A percentile compares a stretch with the other conserved stretches of the same genome.
phyloP scores from a whole-genome alignment of 2,329 filamentous ascomycete genomes.

The Xylaria sp. region DNA sequence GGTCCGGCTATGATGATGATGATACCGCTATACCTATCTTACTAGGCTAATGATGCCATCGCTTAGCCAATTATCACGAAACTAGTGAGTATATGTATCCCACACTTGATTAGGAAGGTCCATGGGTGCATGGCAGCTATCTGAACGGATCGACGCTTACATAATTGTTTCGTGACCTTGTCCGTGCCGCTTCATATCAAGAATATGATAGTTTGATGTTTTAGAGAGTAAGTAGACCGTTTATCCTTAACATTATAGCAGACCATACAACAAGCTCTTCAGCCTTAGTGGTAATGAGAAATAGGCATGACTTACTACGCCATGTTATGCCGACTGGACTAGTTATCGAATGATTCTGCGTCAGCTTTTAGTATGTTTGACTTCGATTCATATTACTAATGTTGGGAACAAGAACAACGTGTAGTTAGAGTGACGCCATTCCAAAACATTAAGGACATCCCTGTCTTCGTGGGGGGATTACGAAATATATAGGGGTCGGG shows the following conservation, averaged over 20 bases:
- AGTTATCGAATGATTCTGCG: background rate
- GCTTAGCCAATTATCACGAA: background rate
- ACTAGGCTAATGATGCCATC: constrained; percentile 11
- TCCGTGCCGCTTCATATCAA: background rate
- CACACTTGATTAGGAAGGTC: constrained; percentile 29
- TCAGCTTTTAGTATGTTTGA: background rate
- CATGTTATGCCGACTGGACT: background rate
- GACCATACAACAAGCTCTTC: background rate
- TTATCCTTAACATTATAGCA: background rate
- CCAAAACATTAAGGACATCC: too few relatives aligned
- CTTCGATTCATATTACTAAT: too few relatives aligned
- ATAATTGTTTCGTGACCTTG: background rate
- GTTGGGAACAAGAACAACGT: too few relatives aligned
- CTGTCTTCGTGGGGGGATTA: too few relatives aligned
- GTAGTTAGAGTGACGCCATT: too few relatives aligned
- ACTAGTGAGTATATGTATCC: background rate
- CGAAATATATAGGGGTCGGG: too few relatives aligned
- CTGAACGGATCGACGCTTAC: constrained; percentile 5
- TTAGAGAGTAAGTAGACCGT: background rate
- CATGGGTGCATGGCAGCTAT: background rate
- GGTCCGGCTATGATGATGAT: background rate
- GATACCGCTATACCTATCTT: background rate
- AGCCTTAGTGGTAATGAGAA: background rate
- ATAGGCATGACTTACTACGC: background rate
- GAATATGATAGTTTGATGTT: background rate